Conservation (phyloP, 2,329 filamentous ascomycete genomes). For the Claviceps fusiformis region DNA sequence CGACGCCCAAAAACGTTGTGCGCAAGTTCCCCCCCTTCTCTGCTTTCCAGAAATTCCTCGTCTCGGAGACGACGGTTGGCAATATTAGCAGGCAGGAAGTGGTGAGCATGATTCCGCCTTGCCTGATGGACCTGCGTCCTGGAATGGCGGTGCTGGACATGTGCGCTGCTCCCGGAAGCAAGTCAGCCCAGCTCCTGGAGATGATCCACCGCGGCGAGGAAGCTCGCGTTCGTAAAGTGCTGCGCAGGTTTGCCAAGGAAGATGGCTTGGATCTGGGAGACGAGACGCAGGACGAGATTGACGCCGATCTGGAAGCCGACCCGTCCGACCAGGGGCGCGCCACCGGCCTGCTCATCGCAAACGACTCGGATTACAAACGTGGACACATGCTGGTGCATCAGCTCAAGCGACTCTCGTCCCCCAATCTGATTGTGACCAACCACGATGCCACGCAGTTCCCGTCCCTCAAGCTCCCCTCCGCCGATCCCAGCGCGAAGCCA, state of each 20-base stretch:
- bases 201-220: conserved; percentile 91
- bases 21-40: conserved; percentile 89
- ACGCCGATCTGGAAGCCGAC: conserved; percentile 43
- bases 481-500: conserved; percentile 38
- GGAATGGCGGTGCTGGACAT: conserved; percentile 91
- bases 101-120: conserved; percentile 96
- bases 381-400: conserved; percentile 97
- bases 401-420: conserved; percentile 90
- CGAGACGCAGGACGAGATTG: conserved; percentile 33
- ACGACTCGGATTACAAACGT: conserved; percentile 93
- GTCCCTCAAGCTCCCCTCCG: conserved; percentile 65
- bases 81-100: conserved; percentile 97
- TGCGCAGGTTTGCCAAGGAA: conserved; percentile 48
- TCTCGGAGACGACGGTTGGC: conserved; percentile 91
- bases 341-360: conserved; percentile 85
- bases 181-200: conserved; percentile 89
- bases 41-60: conserved; percentile 92
- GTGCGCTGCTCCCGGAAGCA: conserved; percentile 93
- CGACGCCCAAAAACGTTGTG: conserved; percentile 89
- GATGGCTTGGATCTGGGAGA: conserved; percentile 39
- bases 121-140: conserved; percentile 80
- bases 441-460: conserved; percentile 95
- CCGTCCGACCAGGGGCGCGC: conserved; percentile 68
- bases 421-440: conserved; percentile 93
- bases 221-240: conserved; percentile 60